A percentile compares a stretch with the other conserved stretches of the same genome.
These are phyloP conservation scores for Astragalus membranaceus DNA, from an alignment of 306 rosid species.

Conservation along the genomic window DNA sequence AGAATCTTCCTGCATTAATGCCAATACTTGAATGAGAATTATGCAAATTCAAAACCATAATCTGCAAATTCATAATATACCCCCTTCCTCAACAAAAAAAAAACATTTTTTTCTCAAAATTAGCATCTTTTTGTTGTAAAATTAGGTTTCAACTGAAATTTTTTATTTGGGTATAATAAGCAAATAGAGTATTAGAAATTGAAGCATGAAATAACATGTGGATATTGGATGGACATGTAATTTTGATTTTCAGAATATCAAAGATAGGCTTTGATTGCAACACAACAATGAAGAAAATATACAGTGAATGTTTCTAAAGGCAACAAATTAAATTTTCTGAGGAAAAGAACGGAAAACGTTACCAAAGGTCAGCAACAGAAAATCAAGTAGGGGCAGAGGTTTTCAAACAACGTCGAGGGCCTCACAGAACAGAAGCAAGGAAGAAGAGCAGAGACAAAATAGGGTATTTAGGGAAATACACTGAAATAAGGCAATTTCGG, in stretches of 20 bases:
- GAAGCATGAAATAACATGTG: conserved; percentile 3
- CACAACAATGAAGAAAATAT: neutral
- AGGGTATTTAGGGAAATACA: no score
- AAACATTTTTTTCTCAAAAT: neutral
- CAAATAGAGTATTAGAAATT: neutral
- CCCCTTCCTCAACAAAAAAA: neutral
- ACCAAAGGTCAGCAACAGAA: neutral
- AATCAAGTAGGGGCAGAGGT: neutral
- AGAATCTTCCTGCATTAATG: conserved; percentile 5
- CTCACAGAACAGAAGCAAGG: neutral
- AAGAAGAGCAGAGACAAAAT: neutral
- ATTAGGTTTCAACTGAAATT: neutral
- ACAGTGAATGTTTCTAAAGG: neutral
- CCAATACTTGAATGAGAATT: neutral
- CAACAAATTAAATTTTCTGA: neutral
- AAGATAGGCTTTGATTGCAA: neutral
- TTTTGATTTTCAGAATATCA: neutral
- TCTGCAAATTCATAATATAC: neutral
- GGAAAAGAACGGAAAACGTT: conserved; percentile 11
- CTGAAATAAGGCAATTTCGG: no score
- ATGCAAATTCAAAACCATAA: conserved; percentile 5
- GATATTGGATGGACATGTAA: neutral
- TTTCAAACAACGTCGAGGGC: conserved; percentile 4
- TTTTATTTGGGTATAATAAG: neutral
- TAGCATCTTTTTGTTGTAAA: neutral